These are phyloP conservation scores for Paracoccidioides brasiliensis DNA, from an alignment of 2,329 filamentous ascomycete species.

Conservation along the genomic window DNA sequence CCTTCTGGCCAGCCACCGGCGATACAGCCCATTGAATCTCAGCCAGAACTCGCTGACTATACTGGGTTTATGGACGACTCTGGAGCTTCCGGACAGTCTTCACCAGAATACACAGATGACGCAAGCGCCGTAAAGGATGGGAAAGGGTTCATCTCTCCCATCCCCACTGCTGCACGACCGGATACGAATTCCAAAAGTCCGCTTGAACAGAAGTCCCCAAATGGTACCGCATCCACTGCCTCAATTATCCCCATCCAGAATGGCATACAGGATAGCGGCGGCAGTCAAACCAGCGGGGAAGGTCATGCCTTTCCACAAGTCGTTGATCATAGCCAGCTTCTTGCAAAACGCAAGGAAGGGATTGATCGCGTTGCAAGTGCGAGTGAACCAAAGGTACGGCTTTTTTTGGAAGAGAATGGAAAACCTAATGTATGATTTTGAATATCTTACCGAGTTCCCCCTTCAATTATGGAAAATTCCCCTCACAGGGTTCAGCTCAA, in stretches of 20 bases:
- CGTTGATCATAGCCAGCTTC: not conserved
- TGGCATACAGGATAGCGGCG: not conserved
- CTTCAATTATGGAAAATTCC: conserved; percentile 3
- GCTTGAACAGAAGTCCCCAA: not conserved
- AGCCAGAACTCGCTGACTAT: not conserved
- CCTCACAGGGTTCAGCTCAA: not conserved
- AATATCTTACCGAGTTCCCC: not conserved
- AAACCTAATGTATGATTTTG: conserved; percentile 7
- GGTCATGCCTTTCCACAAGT: not conserved
- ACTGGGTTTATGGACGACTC: not conserved
- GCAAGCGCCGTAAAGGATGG: conserved; percentile 5
- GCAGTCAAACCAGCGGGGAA: not conserved
- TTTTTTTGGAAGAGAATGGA: not conserved
- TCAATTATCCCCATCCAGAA: not conserved
- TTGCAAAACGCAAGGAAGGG: not conserved
- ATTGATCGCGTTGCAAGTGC: not conserved
- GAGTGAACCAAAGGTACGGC: not conserved
- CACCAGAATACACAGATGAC: not conserved
- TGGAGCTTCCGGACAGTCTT: not conserved
- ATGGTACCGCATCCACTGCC: not conserved
- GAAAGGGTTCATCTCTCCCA: conserved; percentile 1
- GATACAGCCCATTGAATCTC: not conserved
- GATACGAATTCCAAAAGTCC: not conserved
- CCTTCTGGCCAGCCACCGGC: not conserved
- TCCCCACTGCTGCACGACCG: not conserved